A percentile compares a stretch with the other conserved stretches of the same genome.
phyloP scores from a whole-genome alignment of 257 asterid species.

The Osmanthus fragrans region DNA sequence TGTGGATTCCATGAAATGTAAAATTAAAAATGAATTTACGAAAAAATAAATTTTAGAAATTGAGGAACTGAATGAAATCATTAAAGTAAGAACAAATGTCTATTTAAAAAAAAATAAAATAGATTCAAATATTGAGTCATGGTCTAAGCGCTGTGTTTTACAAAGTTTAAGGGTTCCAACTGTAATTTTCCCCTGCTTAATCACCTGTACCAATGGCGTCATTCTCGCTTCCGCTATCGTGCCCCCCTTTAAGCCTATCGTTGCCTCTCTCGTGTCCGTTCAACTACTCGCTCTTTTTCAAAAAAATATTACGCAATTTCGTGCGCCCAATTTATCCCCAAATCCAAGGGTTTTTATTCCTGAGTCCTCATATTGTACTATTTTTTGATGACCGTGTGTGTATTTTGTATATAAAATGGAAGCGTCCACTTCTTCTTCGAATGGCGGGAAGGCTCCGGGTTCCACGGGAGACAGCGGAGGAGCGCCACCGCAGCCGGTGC shows the following conservation, averaged over 20 bases:
- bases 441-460: neutral
- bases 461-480: slow-evolving; percentile 31
- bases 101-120: no score
- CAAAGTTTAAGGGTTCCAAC: neutral
- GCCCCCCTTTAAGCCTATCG: neutral
- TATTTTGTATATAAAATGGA: slow-evolving; percentile 32
- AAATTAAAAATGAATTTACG: no score
- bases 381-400: slow-evolving; percentile 1
- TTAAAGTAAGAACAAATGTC: no score
- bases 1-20: no score
- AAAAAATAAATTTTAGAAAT: no score
- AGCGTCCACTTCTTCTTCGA: slow-evolving; percentile 9
- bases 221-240: neutral
- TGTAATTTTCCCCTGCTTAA: neutral
- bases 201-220: neutral
- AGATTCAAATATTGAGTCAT: no score
- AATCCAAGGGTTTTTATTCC: neutral
- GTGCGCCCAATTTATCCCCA: slow-evolving; percentile 1
- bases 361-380: neutral
- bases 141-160: no score
- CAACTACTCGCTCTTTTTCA: neutral
- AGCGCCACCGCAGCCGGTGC: slow-evolving; percentile 42
- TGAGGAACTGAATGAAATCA: no score
- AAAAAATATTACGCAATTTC: neutral
- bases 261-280: neutral